Evolutionary conservation across 2,329 filamentous ascomycete genomes (phyloP), one percentile per base, ranked within the genome.

Genomic region (Ploettnerulaceae sp.): DNA sequence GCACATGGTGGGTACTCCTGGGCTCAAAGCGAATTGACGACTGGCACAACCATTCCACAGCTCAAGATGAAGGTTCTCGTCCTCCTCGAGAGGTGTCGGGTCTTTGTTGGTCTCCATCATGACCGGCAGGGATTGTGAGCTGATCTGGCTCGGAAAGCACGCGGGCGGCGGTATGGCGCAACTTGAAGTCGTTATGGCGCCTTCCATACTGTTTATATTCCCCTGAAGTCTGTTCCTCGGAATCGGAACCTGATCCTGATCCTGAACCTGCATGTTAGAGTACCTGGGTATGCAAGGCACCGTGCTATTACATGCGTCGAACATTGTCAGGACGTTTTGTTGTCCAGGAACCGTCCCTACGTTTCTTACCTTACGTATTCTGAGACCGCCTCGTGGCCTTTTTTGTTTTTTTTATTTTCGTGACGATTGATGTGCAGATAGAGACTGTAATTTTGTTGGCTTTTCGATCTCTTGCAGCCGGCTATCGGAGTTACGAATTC

Each of bases 21-120:
- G 15, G 3, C 37, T 45, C 24, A 21, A 21, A 42, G 17, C 7
- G 7, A 14, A n/a, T 21, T 21, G 11, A 32, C 36, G 43, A 35
- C 47, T 51, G 6, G 45, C 44, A 37, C 54, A 54, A 41, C 45
- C 40, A 31, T 56, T 56, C 54, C 54, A 56, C 35, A 28, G 44
- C 31, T 47, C 42, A 21, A 52, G 26, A 29, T 45, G 40, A 21
- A 44, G 43, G 2, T 44, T 35, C 15, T 34, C 38, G 17, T 37
- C 21, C 22, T 39, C 48, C 32, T 34, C 21, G 11, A 28, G 7
- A 17, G 35, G 17, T 29, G 24, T 40, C 21, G 25, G 28, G 26
- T 39, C 17, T 8, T 20, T 20, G 25, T 31, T 11, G 6, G 26
- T 43, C 14, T 34, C 31, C 24, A 34, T 37, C 39, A 42, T 42